Evolutionary conservation across 2,329 filamentous ascomycete genomes (phyloP).

Genomic region (Neophaeococcomyces aloes): DNA sequence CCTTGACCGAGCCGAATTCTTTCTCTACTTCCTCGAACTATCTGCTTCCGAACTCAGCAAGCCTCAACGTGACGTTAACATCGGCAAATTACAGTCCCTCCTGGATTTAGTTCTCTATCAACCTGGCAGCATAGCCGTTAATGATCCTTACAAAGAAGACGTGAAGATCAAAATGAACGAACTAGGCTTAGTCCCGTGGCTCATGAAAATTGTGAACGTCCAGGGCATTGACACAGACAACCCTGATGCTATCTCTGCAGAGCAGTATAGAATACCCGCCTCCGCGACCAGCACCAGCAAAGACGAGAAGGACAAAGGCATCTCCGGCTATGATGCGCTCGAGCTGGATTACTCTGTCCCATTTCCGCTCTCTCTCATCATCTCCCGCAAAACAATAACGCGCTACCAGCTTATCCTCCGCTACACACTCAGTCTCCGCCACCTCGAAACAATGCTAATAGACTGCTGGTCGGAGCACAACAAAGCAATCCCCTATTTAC

Average conservation of each 20-base stretch:
- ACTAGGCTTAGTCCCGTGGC: slow-evolving; percentile 78
- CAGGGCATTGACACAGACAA: slow-evolving; percentile 84
- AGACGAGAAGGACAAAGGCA: slow-evolving; percentile 70
- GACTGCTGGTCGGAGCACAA: slow-evolving; percentile 85
- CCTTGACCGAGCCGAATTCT: slow-evolving; percentile 93
- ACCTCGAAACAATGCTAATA: slow-evolving; percentile 78
- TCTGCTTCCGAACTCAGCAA: slow-evolving; percentile 83
- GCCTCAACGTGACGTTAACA: slow-evolving; percentile 77
- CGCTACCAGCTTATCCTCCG: slow-evolving; percentile 93
- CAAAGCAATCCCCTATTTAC: slow-evolving; percentile 68
- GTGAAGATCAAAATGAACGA: slow-evolving; percentile 98
- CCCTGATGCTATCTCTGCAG: slow-evolving; percentile 44
- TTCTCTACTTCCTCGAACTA: slow-evolving; percentile 93
- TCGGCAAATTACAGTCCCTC: slow-evolving; percentile 83
- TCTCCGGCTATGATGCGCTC: slow-evolving; percentile 80
- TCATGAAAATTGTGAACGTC: slow-evolving; percentile 94
- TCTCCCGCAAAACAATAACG: slow-evolving; percentile 92
- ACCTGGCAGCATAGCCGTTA: slow-evolving; percentile 81
- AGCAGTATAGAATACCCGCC: slow-evolving; percentile 55
- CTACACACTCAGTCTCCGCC: slow-evolving; percentile 78
- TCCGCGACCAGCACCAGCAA: slow-evolving; percentile 38
- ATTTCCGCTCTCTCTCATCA: slow-evolving; percentile 89
- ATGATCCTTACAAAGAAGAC: slow-evolving; percentile 96
- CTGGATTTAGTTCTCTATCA: slow-evolving; percentile 96
- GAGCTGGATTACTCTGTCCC: slow-evolving; percentile 91